phyloP scores from a whole-genome alignment of 129 eudicot genomes.

The Lactuca sativa region DNA sequence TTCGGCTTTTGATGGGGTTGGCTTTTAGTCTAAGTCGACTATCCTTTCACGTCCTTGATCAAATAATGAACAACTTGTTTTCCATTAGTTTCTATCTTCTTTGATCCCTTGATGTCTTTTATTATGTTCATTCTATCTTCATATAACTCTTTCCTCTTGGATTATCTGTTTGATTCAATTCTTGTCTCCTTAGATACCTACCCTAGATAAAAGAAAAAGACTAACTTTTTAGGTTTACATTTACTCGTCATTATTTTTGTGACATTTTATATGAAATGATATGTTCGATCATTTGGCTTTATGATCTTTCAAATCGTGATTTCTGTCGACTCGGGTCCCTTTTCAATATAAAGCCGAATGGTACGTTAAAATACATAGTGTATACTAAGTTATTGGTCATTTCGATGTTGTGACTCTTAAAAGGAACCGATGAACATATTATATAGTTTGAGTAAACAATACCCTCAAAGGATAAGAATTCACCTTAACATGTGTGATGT shows the following conservation, averaged over 20 bases:
- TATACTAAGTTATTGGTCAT: background rate
- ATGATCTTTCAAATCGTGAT: conserved; percentile 15
- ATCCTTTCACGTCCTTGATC: conserved; percentile 25
- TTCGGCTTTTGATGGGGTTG: background rate
- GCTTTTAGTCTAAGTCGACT: conserved; percentile 18
- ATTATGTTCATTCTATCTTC: conserved; percentile 25
- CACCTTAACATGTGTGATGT: no score
- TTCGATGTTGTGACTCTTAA: conserved; percentile 1
- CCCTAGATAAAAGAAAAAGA: conserved; percentile 14
- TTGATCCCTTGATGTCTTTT: conserved; percentile 31
- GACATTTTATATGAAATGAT: background rate
- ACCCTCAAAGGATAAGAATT: no score
- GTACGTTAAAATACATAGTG: background rate
- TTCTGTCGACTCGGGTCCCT: background rate
- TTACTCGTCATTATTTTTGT: conserved; percentile 4
- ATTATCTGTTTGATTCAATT: conserved; percentile 10
- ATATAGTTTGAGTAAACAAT: background rate
- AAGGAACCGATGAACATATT: background rate
- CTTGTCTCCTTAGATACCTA: conserved; percentile 26
- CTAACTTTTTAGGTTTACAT: background rate
- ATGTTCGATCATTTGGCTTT: background rate
- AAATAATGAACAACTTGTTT: conserved; percentile 24
- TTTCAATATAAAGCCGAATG: conserved; percentile 15
- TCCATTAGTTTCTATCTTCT: conserved; percentile 19
- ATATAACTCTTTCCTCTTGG: conserved; percentile 5